Evolutionary conservation across 768 basidiomycete species (phyloP), one percentile per base, ranked within the genome.

Genomic region (Lentinula sp.): DNA sequence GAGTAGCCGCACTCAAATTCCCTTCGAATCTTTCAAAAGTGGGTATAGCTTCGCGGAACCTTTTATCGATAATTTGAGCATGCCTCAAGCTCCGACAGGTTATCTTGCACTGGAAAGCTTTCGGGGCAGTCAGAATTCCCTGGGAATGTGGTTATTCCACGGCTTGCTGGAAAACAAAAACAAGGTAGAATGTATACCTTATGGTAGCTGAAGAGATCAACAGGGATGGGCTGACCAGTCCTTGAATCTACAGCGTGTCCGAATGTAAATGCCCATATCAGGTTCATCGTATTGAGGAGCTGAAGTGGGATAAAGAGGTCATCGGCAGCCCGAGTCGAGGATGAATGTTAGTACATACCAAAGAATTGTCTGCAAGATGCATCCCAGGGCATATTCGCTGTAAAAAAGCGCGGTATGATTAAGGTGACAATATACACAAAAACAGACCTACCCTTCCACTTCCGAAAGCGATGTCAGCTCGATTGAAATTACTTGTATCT

Each of bases 191-290:
- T 2, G n/a, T 10, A 15, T 1, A 50, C 68, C 58, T 65, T 65
- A 9, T 58, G n/a, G 49, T 63, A 66, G 4, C 40, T 58, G 8
- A 55, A 63, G 2, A 63, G 57, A 57, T 69, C 66, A 31, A 60
- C 5, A 6, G 46, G 15, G 18, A 69, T 57, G 16, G 60, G 9
- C 2, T 59, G 58, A 3, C 64, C 60, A 16, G 53, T 53, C 0
- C 45, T 61, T 0, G 64, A 7, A 2, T 63, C 59, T 21, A 34
- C 23, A 13, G 52, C 62, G 23, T 56, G 53, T 8, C 35, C 37
- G 59, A 70, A 73, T 31, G 69, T 61, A 65, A 73, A 73, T 5
- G 69, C 69, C 72, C 72, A 73, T 5, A 73, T 23, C 4, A 73
- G 66, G 50, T 66, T 69, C 67, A 70, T 70, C 5, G 59, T 63